A percentile compares a stretch with the other conserved stretches of the same genome.
These are phyloP conservation scores for Striga hermonthica DNA, from an alignment of 305 asterid species.

Conservation along the genomic window DNA sequence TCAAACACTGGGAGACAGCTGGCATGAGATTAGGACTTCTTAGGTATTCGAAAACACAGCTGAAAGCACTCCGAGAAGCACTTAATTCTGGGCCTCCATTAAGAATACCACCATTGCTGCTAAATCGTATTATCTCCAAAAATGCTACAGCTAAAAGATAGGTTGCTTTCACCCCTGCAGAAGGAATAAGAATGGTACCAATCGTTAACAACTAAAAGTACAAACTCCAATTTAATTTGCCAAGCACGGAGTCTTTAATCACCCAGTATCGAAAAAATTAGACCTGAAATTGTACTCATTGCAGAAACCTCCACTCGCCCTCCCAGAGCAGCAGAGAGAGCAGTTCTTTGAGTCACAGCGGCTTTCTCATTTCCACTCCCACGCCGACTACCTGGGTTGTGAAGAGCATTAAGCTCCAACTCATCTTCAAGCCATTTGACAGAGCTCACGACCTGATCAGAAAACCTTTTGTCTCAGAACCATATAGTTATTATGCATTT, in stretches of 20 bases:
- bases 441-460: slow-evolving; percentile 93
- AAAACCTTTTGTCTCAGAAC: slow-evolving; percentile 28
- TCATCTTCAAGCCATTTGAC: slow-evolving; percentile 99
- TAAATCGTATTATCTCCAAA: slow-evolving; percentile 92
- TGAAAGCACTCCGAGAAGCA: slow-evolving; percentile 91
- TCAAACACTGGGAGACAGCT: slow-evolving; percentile 95
- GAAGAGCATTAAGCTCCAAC: slow-evolving; percentile 99
- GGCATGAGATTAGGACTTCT: slow-evolving; percentile 93
- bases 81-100: slow-evolving; percentile 69
- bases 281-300: slow-evolving; percentile 92
- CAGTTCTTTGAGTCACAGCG: slow-evolving; percentile 87
- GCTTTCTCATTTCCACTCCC: slow-evolving; percentile 98
- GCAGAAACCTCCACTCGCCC: slow-evolving; percentile 93
- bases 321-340: slow-evolving; percentile 96
- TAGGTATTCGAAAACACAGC: slow-evolving; percentile 93
- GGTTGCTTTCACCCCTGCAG: slow-evolving; percentile 96
- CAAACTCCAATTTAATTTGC: slow-evolving; percentile 18
- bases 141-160: slow-evolving; percentile 97
- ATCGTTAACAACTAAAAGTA: slow-evolving; percentile 16
- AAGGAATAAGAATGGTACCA: slow-evolving; percentile 32
- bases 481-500: background rate
- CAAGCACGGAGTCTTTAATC: slow-evolving; percentile 28
- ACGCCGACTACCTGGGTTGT: slow-evolving; percentile 93
- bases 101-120: slow-evolving; percentile 98
- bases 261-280: slow-evolving; percentile 21